Conservation (phyloP, 306 rosid genomes). For the Begonia masoniana region DNA sequence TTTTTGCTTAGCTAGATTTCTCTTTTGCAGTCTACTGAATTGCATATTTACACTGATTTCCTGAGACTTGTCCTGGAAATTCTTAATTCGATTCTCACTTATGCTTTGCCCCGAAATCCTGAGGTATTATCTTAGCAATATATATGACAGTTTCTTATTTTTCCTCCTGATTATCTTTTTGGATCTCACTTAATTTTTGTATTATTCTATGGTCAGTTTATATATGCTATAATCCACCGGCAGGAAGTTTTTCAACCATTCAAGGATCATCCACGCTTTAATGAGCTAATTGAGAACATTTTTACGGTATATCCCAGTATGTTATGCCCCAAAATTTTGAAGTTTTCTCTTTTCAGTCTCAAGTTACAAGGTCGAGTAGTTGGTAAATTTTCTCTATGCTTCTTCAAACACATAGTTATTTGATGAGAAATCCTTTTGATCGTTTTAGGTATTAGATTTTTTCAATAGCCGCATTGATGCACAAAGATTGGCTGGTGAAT, state of each 20-base stretch:
- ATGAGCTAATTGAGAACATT: constrained; percentile 84
- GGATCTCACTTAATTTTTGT: constrained; percentile 2
- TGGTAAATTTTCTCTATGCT: background rate
- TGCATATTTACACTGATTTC: constrained; percentile 94
- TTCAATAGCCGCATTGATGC: constrained; percentile 97
- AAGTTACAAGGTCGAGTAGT: constrained; percentile 8
- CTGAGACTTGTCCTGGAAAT: constrained; percentile 97
- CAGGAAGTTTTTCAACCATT: constrained; percentile 98
- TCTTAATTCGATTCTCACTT: constrained; percentile 84
- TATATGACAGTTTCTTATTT: constrained; percentile 4
- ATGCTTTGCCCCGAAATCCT: constrained; percentile 96
- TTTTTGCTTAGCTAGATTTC: constrained; percentile 20
- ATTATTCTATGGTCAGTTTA: constrained; percentile 44
- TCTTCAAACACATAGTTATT: background rate
- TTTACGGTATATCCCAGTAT: constrained; percentile 49
- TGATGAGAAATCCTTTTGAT: constrained; percentile 8
- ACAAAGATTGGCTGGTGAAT: constrained; percentile 64
- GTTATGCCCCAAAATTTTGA: background rate
- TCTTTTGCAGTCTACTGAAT: constrained; percentile 74
- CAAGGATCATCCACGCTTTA: constrained; percentile 90
- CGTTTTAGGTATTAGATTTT: constrained; percentile 80
- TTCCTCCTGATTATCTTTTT: constrained; percentile 6
- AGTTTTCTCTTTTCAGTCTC: constrained; percentile 1
- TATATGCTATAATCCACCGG: constrained; percentile 94
- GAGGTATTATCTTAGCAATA: constrained; percentile 51